Evolutionary conservation across 1,284 basidiomycete species (phyloP).

Genomic region (Puccinia coronata): DNA sequence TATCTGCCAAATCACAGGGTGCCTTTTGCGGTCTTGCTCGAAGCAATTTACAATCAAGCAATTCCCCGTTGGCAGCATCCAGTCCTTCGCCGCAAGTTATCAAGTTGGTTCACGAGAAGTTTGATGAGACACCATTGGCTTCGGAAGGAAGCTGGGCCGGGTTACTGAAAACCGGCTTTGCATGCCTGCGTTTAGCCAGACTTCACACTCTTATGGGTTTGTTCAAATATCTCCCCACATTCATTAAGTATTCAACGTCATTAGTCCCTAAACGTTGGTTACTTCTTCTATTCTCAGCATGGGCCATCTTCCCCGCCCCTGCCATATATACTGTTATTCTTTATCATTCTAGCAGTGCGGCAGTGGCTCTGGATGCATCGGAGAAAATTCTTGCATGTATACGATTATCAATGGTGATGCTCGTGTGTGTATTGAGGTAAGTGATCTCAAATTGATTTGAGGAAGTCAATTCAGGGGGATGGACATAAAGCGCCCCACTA

Average conservation of each 20-base stretch:
- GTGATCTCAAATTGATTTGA: conserved; percentile 4
- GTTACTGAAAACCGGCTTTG: conserved; percentile 17
- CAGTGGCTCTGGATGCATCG: conserved; percentile 5
- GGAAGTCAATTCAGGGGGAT: neutral
- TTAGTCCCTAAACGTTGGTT: neutral
- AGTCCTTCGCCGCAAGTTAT: conserved; percentile 17
- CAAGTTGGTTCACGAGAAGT: conserved; percentile 22
- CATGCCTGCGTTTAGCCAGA: conserved; percentile 37
- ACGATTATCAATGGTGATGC: conserved; percentile 7
- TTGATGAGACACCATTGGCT: neutral
- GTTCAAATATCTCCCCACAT: neutral
- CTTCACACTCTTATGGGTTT: conserved; percentile 43
- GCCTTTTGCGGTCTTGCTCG: conserved; percentile 19
- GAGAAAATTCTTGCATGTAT: conserved; percentile 34
- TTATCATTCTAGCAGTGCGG: conserved; percentile 28
- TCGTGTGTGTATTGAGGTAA: conserved; percentile 45
- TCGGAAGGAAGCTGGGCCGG: conserved; percentile 16
- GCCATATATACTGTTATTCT: conserved; percentile 35
- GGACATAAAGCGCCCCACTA: conserved; percentile 25
- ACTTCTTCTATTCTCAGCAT: neutral
- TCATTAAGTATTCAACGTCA: neutral
- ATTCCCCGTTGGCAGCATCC: neutral
- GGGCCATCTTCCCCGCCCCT: conserved; percentile 47
- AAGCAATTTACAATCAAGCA: conserved; percentile 1
- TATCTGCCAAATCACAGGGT: conserved; percentile 24